phyloP scores from a whole-genome alignment of 1,284 basidiomycete species.

The Tylopilus sp. region DNA sequence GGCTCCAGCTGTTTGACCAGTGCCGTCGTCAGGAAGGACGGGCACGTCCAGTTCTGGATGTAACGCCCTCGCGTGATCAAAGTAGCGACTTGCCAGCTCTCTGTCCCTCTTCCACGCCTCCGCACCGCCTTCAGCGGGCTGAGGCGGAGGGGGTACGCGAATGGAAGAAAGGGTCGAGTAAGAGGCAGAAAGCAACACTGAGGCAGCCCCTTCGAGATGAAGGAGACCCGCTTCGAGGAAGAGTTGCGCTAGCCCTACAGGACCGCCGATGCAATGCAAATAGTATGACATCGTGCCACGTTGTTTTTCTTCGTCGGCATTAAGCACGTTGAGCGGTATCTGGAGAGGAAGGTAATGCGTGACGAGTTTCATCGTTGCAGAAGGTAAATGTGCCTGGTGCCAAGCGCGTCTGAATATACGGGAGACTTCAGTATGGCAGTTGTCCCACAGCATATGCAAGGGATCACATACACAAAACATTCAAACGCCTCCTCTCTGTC shows the following conservation, averaged over 20 bases:
- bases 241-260: conserved; percentile 59
- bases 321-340: conserved; percentile 37
- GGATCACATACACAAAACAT: conserved; percentile 62
- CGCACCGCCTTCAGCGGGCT: conserved; percentile 49
- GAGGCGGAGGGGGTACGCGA: conserved; percentile 50
- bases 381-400: conserved; percentile 69
- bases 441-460: not conserved
- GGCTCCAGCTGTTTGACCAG: conserved; percentile 19
- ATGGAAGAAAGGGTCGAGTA: conserved; percentile 72
- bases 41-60: conserved; percentile 65
- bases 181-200: conserved; percentile 60
- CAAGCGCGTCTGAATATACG: conserved; percentile 63
- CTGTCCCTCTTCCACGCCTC: conserved; percentile 70
- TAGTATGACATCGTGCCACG: conserved; percentile 59
- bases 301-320: conserved; percentile 35
- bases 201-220: conserved; percentile 70
- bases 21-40: conserved; percentile 49
- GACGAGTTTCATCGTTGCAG: conserved; percentile 69
- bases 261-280: conserved; percentile 59
- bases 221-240: conserved; percentile 73
- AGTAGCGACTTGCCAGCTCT: conserved; percentile 61
- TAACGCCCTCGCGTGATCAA: conserved; percentile 60
- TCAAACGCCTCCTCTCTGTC: conserved; percentile 74
- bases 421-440: conserved; percentile 1
- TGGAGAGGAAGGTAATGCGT: conserved; percentile 64